Evolutionary conservation across 371 early-diverging fungal species (phyloP).

Genomic region (Mucor piriformis): DNA sequence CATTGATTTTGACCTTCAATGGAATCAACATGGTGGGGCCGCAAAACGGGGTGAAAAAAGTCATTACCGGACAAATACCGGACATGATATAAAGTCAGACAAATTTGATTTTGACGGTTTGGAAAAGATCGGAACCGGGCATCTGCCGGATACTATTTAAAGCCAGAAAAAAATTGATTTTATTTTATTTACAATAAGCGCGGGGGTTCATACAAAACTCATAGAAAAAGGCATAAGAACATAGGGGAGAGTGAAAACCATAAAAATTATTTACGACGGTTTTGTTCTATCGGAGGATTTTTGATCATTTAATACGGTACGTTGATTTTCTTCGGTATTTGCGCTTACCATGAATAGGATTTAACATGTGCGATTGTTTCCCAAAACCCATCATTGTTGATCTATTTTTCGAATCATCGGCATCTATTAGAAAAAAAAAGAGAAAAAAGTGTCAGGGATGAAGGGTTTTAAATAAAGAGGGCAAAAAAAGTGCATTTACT

Average conservation of each 20-base stretch:
- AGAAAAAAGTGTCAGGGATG: not conserved
- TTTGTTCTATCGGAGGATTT: not conserved
- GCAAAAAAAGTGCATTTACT: not conserved
- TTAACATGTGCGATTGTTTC: constrained; percentile 36
- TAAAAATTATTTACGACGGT: not conserved
- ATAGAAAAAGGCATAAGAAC: not conserved
- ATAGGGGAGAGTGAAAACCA: not conserved
- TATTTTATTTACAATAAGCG: too few relatives aligned
- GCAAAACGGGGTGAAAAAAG: too few relatives aligned
- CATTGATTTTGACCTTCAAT: constrained; percentile 6
- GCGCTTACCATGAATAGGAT: constrained; percentile 26
- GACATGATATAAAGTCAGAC: too few relatives aligned
- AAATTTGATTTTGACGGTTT: too few relatives aligned
- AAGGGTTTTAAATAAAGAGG: not conserved
- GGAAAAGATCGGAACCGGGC: too few relatives aligned
- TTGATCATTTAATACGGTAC: constrained; percentile 8
- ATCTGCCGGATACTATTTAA: too few relatives aligned
- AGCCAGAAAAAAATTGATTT: too few relatives aligned
- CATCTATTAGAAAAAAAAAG: not conserved
- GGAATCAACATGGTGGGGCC: not conserved
- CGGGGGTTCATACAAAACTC: too few relatives aligned
- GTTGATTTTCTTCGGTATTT: constrained; percentile 19
- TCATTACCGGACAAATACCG: too few relatives aligned
- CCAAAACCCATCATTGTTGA: constrained; percentile 36
- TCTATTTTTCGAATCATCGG: not conserved